These are phyloP conservation scores for Scleroderma citrinum DNA, from an alignment of 768 basidiomycete species.

Conservation along the genomic window DNA sequence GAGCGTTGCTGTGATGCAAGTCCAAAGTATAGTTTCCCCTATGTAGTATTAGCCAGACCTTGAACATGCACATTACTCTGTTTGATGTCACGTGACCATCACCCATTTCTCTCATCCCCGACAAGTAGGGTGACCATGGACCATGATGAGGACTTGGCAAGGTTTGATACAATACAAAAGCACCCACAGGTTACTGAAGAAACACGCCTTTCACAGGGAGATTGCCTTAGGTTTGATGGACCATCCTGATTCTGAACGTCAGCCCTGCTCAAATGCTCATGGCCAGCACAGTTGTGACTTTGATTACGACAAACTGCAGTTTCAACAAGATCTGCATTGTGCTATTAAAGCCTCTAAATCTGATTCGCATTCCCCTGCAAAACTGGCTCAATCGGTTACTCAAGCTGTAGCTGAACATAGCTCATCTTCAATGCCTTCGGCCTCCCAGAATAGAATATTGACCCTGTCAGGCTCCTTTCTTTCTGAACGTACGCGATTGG, in stretches of 20 bases:
- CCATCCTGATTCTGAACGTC: conserved; percentile 6
- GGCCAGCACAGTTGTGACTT: conserved; percentile 26
- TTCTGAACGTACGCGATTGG: conserved; percentile 69
- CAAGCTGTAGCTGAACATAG: not conserved
- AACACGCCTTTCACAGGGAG: conserved; percentile 31
- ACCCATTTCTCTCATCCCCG: no score
- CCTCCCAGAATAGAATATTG: not conserved
- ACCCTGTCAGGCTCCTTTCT: conserved; percentile 36
- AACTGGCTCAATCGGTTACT: no score
- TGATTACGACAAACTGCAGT: conserved; percentile 37
- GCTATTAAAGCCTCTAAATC: conserved; percentile 46
- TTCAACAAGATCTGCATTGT: conserved; percentile 39
- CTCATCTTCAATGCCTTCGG: not conserved
- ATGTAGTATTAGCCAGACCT: no score
- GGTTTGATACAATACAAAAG: conserved; percentile 12
- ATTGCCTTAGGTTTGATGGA: conserved; percentile 47
- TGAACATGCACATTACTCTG: no score
- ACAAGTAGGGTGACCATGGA: no score
- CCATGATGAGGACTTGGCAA: conserved; percentile 19
- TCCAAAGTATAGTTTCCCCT: no score
- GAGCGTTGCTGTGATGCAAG: no score
- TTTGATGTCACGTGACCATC: no score
- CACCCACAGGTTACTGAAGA: not conserved
- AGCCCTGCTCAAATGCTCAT: conserved; percentile 20
- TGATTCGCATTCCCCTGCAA: conserved; percentile 11